A percentile compares a stretch with the other conserved stretches of the same genome.
These are phyloP conservation scores for Hymenochaete sp. DNA, from an alignment of 1,284 basidiomycete species.

Conservation along the genomic window DNA sequence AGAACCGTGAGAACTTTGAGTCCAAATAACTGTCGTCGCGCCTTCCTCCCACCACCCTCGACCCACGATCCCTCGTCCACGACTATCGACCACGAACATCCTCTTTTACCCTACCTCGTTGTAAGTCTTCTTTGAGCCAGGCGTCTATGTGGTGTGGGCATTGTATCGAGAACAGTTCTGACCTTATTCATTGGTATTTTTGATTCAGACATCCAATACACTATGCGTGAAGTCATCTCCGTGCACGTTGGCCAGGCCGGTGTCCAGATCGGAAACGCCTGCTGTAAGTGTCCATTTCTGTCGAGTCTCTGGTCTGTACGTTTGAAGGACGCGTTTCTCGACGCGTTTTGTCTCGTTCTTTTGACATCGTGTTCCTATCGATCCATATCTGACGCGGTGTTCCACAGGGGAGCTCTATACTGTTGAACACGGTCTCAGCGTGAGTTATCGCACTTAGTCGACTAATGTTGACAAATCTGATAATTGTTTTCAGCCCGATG, in stretches of 20 bases:
- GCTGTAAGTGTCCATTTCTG: slow-evolving; percentile 53
- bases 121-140: not conserved
- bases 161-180: not conserved
- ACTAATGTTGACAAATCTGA: slow-evolving; percentile 1
- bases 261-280: slow-evolving; percentile 95
- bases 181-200: slow-evolving; percentile 3
- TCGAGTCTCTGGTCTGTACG: slow-evolving; percentile 14
- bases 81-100: slow-evolving; percentile 3
- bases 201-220: slow-evolving; percentile 21
- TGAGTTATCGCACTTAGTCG: slow-evolving; percentile 27
- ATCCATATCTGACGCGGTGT: not conserved
- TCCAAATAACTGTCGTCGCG: too few relatives aligned
- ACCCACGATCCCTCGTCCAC: slow-evolving; percentile 9
- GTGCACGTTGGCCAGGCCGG: slow-evolving; percentile 92
- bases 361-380: not conserved
- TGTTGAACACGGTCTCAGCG: slow-evolving; percentile 94
- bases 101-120: not conserved
- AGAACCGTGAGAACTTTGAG: too few relatives aligned
- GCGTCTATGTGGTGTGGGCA: not conserved
- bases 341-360: slow-evolving; percentile 24
- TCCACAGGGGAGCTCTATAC: slow-evolving; percentile 92
- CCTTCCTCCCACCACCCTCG: too few relatives aligned
- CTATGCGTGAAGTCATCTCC: slow-evolving; percentile 90
- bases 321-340: slow-evolving; percentile 11
- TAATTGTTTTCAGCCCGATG: slow-evolving; percentile 63